Conservation (phyloP, 208 protist species). For the Leishmania aethiopica region DNA sequence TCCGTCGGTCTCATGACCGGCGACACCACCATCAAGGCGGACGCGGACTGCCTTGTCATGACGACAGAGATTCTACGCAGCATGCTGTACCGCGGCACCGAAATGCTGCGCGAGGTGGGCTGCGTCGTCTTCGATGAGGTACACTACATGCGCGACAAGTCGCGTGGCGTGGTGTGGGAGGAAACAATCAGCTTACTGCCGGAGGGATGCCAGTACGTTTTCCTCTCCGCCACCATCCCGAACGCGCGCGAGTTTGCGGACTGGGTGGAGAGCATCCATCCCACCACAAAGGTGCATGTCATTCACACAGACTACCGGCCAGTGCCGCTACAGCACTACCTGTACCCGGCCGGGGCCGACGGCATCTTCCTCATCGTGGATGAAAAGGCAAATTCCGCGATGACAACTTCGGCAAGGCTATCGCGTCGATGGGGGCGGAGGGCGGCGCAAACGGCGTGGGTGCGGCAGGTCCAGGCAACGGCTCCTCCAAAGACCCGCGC, state of each 20-base stretch:
- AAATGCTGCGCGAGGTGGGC: slow-evolving; percentile 98
- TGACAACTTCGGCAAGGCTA: slow-evolving; percentile 97
- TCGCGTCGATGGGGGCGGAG: slow-evolving; percentile 80
- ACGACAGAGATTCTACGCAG: slow-evolving; percentile 99
- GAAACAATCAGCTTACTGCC: slow-evolving; percentile 99
- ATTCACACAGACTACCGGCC: slow-evolving; percentile 99
- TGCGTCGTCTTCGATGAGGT: slow-evolving; percentile 99
- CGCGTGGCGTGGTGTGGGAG: slow-evolving; percentile 99
- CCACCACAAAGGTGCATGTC: slow-evolving; percentile 97
- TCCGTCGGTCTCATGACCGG: slow-evolving; percentile 99
- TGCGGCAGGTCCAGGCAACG: slow-evolving; percentile 24
- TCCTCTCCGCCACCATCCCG: slow-evolving; percentile 99
- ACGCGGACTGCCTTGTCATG: slow-evolving; percentile 99
- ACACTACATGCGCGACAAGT: slow-evolving; percentile 99
- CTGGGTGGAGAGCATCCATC: slow-evolving; percentile 99
- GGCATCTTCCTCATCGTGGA: slow-evolving; percentile 98
- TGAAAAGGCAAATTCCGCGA: slow-evolving; percentile 95
- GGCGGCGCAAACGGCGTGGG: slow-evolving; percentile 20
- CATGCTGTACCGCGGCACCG: slow-evolving; percentile 99
- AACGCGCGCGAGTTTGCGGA: slow-evolving; percentile 99
- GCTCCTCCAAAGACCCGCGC: slow-evolving; percentile 17
- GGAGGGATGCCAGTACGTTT: slow-evolving; percentile 98
- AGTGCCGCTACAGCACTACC: slow-evolving; percentile 99
- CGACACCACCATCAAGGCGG: slow-evolving; percentile 99
- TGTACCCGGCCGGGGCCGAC: slow-evolving; percentile 97